Conservation (phyloP, 352 stramenopile species). For the Phytophthora uliginosa region DNA sequence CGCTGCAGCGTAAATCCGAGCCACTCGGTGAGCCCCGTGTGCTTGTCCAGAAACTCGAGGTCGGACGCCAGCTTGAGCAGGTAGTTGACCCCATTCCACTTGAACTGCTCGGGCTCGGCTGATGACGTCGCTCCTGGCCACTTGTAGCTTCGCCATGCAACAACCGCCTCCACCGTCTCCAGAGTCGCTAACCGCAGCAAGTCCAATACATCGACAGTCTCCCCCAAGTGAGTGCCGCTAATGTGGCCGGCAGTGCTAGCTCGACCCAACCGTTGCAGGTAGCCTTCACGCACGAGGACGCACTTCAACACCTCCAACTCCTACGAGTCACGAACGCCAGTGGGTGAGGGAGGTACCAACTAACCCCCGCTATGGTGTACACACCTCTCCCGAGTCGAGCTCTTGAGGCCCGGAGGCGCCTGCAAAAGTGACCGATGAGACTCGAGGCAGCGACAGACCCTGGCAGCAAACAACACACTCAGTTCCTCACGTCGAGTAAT, state of each 20-base stretch:
- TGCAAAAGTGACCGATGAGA: slow-evolving; percentile 48
- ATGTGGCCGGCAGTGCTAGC: slow-evolving; percentile 55
- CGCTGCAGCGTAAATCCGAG: slow-evolving; percentile 86
- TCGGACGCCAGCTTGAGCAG: slow-evolving; percentile 92
- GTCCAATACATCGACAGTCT: slow-evolving; percentile 90
- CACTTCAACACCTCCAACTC: slow-evolving; percentile 92
- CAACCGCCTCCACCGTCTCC: slow-evolving; percentile 91
- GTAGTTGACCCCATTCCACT: slow-evolving; percentile 95
- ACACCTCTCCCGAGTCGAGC: slow-evolving; percentile 67
- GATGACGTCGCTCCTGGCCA: not conserved
- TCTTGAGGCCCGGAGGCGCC: slow-evolving; percentile 31
- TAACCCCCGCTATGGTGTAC: not conserved
- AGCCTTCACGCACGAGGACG: slow-evolving; percentile 92
- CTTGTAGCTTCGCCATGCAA: slow-evolving; percentile 70
- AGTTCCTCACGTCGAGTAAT: not conserved
- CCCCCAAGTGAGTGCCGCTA: slow-evolving; percentile 61
- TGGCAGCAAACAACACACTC: not conserved
- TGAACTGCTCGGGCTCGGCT: slow-evolving; percentile 56
- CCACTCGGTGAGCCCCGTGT: slow-evolving; percentile 81
- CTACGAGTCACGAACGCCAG: too few species aligned
- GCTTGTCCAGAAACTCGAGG: slow-evolving; percentile 91
- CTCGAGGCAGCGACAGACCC: slow-evolving; percentile 45
- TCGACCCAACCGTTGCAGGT: slow-evolving; percentile 77
- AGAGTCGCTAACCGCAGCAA: slow-evolving; percentile 87
- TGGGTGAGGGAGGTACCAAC: too few species aligned